These are phyloP conservation scores for Seminavis robusta DNA, from an alignment of 108 stramenopile genomes.

Conservation along the genomic window DNA sequence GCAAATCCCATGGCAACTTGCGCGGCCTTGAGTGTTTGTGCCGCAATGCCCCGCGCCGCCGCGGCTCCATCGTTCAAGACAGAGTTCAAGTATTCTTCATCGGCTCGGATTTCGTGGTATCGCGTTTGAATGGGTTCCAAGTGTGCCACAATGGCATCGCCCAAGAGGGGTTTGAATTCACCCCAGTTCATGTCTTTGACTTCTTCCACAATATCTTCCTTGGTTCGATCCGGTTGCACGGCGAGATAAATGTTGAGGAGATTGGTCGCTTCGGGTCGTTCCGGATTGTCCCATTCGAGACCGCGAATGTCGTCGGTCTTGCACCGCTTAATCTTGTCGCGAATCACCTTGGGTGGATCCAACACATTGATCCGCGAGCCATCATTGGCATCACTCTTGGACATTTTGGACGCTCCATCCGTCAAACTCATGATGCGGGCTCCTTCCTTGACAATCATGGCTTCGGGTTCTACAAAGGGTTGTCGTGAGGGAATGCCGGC, in stretches of 20 bases:
- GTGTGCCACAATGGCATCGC: conserved; percentile 91
- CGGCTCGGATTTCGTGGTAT: conserved; percentile 87
- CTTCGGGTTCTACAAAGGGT: conserved; percentile 89
- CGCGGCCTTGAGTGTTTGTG: conserved; percentile 71
- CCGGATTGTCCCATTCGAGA: conserved; percentile 95
- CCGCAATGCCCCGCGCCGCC: conserved; percentile 90
- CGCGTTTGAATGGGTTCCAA: conserved; percentile 91
- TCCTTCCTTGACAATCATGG: conserved; percentile 94
- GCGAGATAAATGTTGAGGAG: conserved; percentile 93
- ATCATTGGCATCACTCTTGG: conserved; percentile 92
- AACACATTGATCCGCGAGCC: conserved; percentile 92
- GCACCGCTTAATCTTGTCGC: conserved; percentile 92
- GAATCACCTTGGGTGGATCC: conserved; percentile 90
- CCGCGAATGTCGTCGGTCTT: conserved; percentile 91
- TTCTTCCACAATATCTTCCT: conserved; percentile 79
- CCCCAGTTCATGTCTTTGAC: conserved; percentile 92
- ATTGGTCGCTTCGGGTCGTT: conserved; percentile 97
- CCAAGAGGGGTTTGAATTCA: conserved; percentile 93
- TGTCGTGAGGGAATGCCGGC: conserved; percentile 78
- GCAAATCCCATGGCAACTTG: conserved; percentile 96
- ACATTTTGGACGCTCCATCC: conserved; percentile 97
- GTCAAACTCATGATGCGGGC: conserved; percentile 98
- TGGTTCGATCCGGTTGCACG: conserved; percentile 72
- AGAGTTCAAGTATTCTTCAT: conserved; percentile 71
- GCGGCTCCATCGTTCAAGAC: conserved; percentile 93